A percentile compares a stretch with the other conserved stretches of the same genome.
phyloP scores from a whole-genome alignment of 108 stramenopile genomes.

The Cyclotella choctawhatcheeana region DNA sequence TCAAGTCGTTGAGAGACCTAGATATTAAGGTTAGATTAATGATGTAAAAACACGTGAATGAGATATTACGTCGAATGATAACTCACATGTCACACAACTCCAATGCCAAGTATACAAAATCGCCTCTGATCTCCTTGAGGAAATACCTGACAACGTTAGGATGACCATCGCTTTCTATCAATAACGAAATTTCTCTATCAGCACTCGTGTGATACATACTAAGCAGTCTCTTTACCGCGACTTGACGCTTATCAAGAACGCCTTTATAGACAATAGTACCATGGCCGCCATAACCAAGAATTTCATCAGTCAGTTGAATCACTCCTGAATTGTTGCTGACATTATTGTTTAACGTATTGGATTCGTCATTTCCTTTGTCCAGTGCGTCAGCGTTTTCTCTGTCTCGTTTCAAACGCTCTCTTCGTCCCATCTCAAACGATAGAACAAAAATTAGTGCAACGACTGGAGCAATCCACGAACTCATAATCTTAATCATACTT shows the following conservation, averaged over 20 bases:
- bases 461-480: constrained; percentile 84
- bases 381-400: no score
- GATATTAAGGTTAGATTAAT: no score
- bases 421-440: constrained; percentile 83
- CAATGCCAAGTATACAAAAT: constrained; percentile 95
- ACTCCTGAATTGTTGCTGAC: constrained; percentile 42
- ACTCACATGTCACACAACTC: constrained; percentile 93
- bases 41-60: no score
- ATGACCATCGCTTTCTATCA: constrained; percentile 95
- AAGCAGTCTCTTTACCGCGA: constrained; percentile 97
- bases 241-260: constrained; percentile 82
- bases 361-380: constrained; percentile 19
- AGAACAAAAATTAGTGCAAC: constrained; percentile 79
- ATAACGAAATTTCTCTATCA: constrained; percentile 90
- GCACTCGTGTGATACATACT: constrained; percentile 91
- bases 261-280: constrained; percentile 97
- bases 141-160: constrained; percentile 93
- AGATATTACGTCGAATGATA: no score
- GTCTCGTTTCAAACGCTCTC: constrained; percentile 67
- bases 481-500: constrained; percentile 65
- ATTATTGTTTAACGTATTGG: constrained; percentile 17
- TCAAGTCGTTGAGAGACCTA: constrained; percentile 88
- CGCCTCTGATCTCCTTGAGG: constrained; percentile 86
- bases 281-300: constrained; percentile 93
- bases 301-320: constrained; percentile 89